These are phyloP conservation scores for Psilocybe sp. DNA, from an alignment of 768 basidiomycete species.

Conservation along the genomic window DNA sequence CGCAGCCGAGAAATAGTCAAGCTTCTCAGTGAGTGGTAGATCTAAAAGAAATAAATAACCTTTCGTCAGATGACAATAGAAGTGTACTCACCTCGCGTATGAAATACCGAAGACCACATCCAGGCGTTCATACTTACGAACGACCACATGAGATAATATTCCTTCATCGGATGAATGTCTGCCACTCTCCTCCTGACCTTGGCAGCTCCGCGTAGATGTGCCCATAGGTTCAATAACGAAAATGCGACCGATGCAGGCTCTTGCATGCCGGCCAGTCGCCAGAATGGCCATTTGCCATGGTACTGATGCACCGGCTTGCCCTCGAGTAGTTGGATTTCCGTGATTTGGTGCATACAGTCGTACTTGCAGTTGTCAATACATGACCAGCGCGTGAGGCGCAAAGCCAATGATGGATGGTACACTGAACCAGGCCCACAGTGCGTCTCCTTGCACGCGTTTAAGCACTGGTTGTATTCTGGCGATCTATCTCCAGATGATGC, in stretches of 20 bases:
- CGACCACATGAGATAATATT: conserved; percentile 66
- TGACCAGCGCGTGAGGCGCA: conserved; percentile 79
- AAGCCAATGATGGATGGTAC: conserved; percentile 41
- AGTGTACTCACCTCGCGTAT: conserved; percentile 73
- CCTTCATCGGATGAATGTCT: conserved; percentile 61
- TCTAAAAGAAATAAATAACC: conserved; percentile 44
- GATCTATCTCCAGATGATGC: conserved; percentile 67
- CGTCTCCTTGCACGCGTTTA: conserved; percentile 37
- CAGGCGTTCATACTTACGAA: conserved; percentile 83
- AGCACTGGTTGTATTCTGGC: conserved; percentile 51
- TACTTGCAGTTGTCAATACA: conserved; percentile 90
- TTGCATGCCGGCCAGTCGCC: conserved; percentile 83
- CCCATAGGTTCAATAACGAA: conserved; percentile 81
- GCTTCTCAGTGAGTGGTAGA: conserved; percentile 75
- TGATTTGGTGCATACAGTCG: conserved; percentile 79
- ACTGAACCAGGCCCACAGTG: conserved; percentile 35
- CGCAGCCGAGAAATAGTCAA: conserved; percentile 96
- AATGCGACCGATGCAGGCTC: conserved; percentile 92
- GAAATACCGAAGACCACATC: conserved; percentile 90
- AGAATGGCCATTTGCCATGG: conserved; percentile 98
- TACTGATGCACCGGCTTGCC: conserved; percentile 66
- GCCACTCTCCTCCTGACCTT: conserved; percentile 48
- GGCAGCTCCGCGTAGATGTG: conserved; percentile 61
- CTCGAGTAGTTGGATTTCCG: conserved; percentile 45
- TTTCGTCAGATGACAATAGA: not conserved